These are phyloP conservation scores for Periglandula ipomoeae DNA, from an alignment of 2,329 filamentous ascomycete species.

Conservation along the genomic window DNA sequence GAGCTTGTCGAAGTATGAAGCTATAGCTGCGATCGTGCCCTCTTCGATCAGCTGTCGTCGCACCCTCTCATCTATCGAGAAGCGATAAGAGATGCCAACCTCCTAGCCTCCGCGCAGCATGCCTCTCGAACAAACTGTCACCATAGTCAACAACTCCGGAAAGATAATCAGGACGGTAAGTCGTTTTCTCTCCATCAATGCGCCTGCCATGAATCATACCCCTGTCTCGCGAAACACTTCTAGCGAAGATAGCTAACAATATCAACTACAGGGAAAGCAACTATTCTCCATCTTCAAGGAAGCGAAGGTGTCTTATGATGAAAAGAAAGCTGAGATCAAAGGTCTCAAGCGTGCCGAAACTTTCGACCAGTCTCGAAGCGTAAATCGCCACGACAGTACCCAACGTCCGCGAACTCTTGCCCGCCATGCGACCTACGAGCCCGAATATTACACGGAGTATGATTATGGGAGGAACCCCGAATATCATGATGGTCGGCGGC, in stretches of 20 bases:
- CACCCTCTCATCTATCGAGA: neutral
- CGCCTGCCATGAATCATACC: neutral
- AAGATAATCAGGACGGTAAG: constrained; percentile 83
- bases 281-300: constrained; percentile 87
- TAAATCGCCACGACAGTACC: constrained; percentile 6
- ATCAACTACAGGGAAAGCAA: constrained; percentile 70
- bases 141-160: constrained; percentile 82
- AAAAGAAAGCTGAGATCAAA: constrained; percentile 76
- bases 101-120: constrained; percentile 15
- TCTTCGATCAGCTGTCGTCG: neutral
- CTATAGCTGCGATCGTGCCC: neutral
- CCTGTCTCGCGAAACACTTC: neutral
- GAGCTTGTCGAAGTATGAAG: neutral
- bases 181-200: constrained; percentile 11
- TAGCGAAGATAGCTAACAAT: neutral
- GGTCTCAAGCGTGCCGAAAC: constrained; percentile 56
- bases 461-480: constrained; percentile 17
- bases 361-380: constrained; percentile 27
- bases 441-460: constrained; percentile 22
- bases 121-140: constrained; percentile 61
- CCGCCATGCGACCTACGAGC: constrained; percentile 5
- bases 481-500: constrained; percentile 25
- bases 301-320: constrained; percentile 77
- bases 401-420: constrained; percentile 3
- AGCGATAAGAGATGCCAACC: neutral